Percentiles rank a stretch among this genome's conserved stretches.
phyloP scores from a whole-genome alignment of 768 basidiomycete genomes.

The Pluteus cervinus region DNA sequence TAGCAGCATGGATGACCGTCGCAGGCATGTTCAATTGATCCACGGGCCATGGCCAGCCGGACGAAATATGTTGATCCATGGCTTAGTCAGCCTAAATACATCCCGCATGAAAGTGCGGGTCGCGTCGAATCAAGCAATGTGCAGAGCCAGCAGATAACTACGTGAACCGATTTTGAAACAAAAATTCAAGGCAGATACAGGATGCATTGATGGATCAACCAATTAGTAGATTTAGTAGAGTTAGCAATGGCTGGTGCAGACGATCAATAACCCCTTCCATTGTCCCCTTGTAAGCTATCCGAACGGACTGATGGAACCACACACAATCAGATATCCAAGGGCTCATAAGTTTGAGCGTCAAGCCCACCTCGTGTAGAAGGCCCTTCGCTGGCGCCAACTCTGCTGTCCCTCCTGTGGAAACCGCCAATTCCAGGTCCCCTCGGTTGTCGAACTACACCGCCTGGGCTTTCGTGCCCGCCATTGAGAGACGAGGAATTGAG shows the following conservation, averaged over 20 bases:
- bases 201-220: slow-evolving; percentile 10
- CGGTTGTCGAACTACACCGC: slow-evolving; percentile 76
- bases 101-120: no score
- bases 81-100: no score
- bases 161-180: slow-evolving; percentile 3
- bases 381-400: slow-evolving; percentile 39
- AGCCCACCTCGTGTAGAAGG: slow-evolving; percentile 54
- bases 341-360: slow-evolving; percentile 83
- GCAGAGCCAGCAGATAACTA: no score
- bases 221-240: slow-evolving; percentile 5
- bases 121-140: no score
- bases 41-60: background rate
- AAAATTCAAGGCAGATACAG: slow-evolving; percentile 10
- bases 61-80: no score
- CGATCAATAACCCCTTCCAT: slow-evolving; percentile 34
- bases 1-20: slow-evolving; percentile 54
- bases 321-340: slow-evolving; percentile 66
- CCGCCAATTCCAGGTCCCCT: slow-evolving; percentile 76
- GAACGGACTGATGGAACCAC: slow-evolving; percentile 39
- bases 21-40: slow-evolving; percentile 18
- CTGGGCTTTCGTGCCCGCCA: slow-evolving; percentile 35
- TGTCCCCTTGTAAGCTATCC: slow-evolving; percentile 39
- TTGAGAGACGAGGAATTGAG: slow-evolving; percentile 42
- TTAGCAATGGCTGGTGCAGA: slow-evolving; percentile 9
- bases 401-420: slow-evolving; percentile 65